These are phyloP conservation scores for Exophiala aquamarina DNA, from an alignment of 2,329 filamentous ascomycete genomes.

Conservation along the genomic window DNA sequence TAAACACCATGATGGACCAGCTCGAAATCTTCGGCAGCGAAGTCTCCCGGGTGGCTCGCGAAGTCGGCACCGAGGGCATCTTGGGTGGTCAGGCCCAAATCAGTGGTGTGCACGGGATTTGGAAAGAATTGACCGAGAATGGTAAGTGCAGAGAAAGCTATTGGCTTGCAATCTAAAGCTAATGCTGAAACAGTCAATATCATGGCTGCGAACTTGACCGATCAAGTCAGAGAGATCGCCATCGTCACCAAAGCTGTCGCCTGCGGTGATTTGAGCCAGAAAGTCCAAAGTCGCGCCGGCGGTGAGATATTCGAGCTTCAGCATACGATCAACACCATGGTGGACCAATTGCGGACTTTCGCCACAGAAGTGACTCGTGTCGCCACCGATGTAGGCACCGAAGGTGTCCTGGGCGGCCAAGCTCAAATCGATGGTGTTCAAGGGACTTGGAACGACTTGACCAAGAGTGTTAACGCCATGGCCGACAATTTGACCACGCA, in stretches of 20 bases:
- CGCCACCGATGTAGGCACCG: conserved; percentile 79
- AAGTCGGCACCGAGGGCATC: conserved; percentile 93
- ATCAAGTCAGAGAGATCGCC: conserved; percentile 83
- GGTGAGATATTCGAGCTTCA: conserved; percentile 82
- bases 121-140: conserved; percentile 94
- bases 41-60: conserved; percentile 88
- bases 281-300: conserved; percentile 76
- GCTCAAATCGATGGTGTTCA: conserved; percentile 80
- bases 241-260: conserved; percentile 82
- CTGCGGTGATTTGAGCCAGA: conserved; percentile 79
- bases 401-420: conserved; percentile 79
- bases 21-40: conserved; percentile 95
- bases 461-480: conserved; percentile 85
- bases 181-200: conserved; percentile 62
- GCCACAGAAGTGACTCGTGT: conserved; percentile 82
- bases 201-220: conserved; percentile 79
- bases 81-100: conserved; percentile 93
- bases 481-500: conserved; percentile 83
- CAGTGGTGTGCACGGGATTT: conserved; percentile 90
- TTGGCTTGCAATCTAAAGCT: conserved; percentile 4
- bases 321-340: conserved; percentile 87
- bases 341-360: conserved; percentile 80
- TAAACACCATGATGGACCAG: conserved; percentile 99
- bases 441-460: conserved; percentile 86
- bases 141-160: conserved; percentile 45